Conservation (phyloP, 257 asterid species). For the Przewalskia tangutica region DNA sequence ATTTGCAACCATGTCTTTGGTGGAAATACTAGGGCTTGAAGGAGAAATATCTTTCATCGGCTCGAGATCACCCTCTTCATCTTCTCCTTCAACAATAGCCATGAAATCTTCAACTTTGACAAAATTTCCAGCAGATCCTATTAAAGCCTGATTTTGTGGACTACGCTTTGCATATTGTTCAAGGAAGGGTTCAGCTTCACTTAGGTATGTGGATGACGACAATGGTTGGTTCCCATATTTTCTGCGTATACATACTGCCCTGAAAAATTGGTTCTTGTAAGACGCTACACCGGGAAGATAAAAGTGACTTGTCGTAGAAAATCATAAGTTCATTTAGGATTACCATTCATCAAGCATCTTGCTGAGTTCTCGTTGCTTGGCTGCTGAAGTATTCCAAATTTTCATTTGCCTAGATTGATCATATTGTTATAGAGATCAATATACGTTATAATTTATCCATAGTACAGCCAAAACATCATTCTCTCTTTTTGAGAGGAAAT, state of each 20-base stretch:
- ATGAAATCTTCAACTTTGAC: conserved; percentile 79
- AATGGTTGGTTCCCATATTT: conserved; percentile 64
- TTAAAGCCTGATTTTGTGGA: conserved; percentile 73
- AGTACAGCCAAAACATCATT: not conserved
- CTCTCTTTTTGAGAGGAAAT: not conserved
- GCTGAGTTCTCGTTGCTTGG: conserved; percentile 75
- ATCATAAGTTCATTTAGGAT: not conserved
- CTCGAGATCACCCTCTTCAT: conserved; percentile 92
- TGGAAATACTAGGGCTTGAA: conserved; percentile 36
- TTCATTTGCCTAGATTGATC: conserved; percentile 76
- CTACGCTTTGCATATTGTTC: conserved; percentile 88
- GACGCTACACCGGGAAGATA: not conserved
- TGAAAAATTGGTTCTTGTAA: conserved; percentile 16
- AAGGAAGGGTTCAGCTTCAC: conserved; percentile 95
- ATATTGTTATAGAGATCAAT: not conserved
- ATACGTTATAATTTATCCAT: not conserved
- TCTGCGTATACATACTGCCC: conserved; percentile 78
- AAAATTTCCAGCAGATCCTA: conserved; percentile 90
- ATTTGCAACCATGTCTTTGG: conserved; percentile 56
- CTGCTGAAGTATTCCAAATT: conserved; percentile 91
- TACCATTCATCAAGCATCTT: conserved; percentile 98
- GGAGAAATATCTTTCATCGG: conserved; percentile 41
- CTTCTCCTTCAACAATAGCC: conserved; percentile 68
- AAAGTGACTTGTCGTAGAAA: conserved; percentile 12
- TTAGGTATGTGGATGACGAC: conserved; percentile 73